Percentiles rank a stretch among this genome's conserved stretches.
Evolutionary conservation across 805 yeast genomes (phyloP).

Genomic region (Candida sakaeoensis): DNA sequence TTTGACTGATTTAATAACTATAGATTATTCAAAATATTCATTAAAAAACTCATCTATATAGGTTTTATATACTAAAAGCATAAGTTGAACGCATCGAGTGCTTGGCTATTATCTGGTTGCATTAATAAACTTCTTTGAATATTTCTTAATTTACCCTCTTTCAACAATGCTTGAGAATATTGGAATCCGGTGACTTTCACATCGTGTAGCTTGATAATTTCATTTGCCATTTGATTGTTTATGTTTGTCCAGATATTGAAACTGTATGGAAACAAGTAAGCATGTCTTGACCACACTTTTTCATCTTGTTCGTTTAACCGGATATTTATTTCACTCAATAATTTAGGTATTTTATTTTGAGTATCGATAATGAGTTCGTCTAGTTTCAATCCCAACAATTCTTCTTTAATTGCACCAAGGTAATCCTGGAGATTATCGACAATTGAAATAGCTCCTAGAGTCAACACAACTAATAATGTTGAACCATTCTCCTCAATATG

Average conservation of each 20-base stretch:
- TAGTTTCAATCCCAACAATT: slow-evolving; percentile 51
- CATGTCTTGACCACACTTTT: slow-evolving; percentile 61
- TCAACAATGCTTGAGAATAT: slow-evolving; percentile 50
- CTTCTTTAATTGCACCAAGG: slow-evolving; percentile 63
- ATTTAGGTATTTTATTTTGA: slow-evolving; percentile 52
- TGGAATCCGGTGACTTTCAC: slow-evolving; percentile 48
- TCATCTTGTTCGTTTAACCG: slow-evolving; percentile 26
- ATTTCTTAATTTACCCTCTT: slow-evolving; percentile 46
- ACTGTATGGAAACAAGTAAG: slow-evolving; percentile 72
- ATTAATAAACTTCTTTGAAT: slow-evolving; percentile 68
- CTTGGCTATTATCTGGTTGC: slow-evolving; percentile 40
- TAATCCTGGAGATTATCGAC: slow-evolving; percentile 57
- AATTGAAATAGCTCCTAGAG: slow-evolving; percentile 77
- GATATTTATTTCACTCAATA: slow-evolving; percentile 50
- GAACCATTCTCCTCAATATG: slow-evolving; percentile 63
- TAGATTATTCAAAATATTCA: slow-evolving; percentile 42
- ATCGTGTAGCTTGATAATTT: slow-evolving; percentile 51
- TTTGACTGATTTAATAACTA: slow-evolving; percentile 32
- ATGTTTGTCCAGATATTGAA: slow-evolving; percentile 67
- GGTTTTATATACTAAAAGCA: slow-evolving; percentile 4
- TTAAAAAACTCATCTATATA: slow-evolving; percentile 24
- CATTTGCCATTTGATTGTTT: slow-evolving; percentile 51
- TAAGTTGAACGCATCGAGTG: slow-evolving; percentile 9
- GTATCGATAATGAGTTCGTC: slow-evolving; percentile 47
- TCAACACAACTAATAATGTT: slow-evolving; percentile 61